These are phyloP conservation scores for Mayamaea pseudoterrestris DNA, from an alignment of 108 stramenopile genomes.

Conservation along the genomic window DNA sequence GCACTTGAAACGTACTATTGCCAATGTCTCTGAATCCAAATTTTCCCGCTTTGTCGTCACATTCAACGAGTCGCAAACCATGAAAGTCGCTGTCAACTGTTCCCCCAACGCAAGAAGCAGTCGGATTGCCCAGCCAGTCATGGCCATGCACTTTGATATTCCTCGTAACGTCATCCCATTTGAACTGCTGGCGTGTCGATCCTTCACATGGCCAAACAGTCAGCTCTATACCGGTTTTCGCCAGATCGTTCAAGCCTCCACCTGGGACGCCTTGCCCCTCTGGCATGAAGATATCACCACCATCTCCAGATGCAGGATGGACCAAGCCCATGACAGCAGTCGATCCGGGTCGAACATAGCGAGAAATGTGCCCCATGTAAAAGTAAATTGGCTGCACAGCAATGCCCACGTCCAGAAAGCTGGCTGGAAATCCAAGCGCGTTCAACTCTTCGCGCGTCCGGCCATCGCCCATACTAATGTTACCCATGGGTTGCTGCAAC, in stretches of 20 bases:
- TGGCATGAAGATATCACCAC: constrained; percentile 45
- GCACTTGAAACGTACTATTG: too few species aligned
- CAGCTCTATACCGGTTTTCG: constrained; percentile 67
- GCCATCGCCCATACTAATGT: constrained; percentile 39
- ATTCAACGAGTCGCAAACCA: constrained; percentile 35
- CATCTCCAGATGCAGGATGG: constrained; percentile 19
- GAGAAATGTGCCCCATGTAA: constrained; percentile 77
- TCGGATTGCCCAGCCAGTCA: constrained; percentile 67
- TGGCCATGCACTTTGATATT: constrained; percentile 54
- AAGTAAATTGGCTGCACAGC: constrained; percentile 75
- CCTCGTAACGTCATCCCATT: constrained; percentile 25
- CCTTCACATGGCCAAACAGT: constrained; percentile 84
- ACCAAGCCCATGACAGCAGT: constrained; percentile 48
- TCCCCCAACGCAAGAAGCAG: constrained; percentile 42
- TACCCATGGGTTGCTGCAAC: constrained; percentile 40
- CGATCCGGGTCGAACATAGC: constrained; percentile 71
- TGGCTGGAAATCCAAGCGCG: constrained; percentile 60
- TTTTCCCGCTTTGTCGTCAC: constrained; percentile 35
- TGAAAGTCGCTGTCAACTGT: constrained; percentile 27
- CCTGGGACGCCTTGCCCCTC: constrained; percentile 52
- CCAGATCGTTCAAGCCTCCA: constrained; percentile 67
- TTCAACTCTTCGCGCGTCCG: constrained; percentile 70
- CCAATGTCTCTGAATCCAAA: too few species aligned
- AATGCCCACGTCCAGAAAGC: constrained; percentile 55
- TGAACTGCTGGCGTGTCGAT: constrained; percentile 69